Percentiles rank a stretch among this genome's conserved stretches.
Conservation (phyloP, 495 filamentous ascomycete species). For the Hamigera avellanea region DNA sequence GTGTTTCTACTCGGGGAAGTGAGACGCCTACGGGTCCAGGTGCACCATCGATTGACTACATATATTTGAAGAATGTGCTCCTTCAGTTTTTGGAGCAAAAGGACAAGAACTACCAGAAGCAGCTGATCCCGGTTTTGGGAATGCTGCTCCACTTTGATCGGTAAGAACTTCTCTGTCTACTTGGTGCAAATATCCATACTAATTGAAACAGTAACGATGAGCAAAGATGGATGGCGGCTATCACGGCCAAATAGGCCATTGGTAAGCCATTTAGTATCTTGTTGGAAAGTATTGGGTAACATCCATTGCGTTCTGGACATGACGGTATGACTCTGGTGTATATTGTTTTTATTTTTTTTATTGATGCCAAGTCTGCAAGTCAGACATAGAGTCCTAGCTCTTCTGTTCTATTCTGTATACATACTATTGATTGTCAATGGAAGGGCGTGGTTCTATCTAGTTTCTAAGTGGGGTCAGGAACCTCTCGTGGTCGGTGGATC, state of each 20-base stretch:
- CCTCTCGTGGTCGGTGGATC: too few relatives aligned
- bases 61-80: constrained; percentile 92
- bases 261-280: too few relatives aligned
- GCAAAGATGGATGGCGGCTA: constrained; percentile 80
- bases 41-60: constrained; percentile 48
- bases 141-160: constrained; percentile 87
- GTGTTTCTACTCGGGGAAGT: constrained; percentile 25
- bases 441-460: too few relatives aligned
- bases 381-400: too few relatives aligned
- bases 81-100: constrained; percentile 90
- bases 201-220: constrained; percentile 56
- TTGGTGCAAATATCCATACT: constrained; percentile 1
- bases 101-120: constrained; percentile 81
- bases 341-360: too few relatives aligned
- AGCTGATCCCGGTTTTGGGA: constrained; percentile 83
- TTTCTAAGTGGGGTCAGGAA: too few relatives aligned
- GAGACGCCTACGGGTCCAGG: constrained; percentile 23
- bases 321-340: too few relatives aligned
- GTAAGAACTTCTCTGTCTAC: constrained; percentile 35
- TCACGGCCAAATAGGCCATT: constrained; percentile 35
- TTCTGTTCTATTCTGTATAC: too few relatives aligned
- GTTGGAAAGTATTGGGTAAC: too few relatives aligned
- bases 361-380: too few relatives aligned
- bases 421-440: too few relatives aligned
- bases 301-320: too few relatives aligned